Evolutionary conservation across 495 filamentous ascomycete genomes (phyloP).

Genomic region (Amniculicola lignicola): DNA sequence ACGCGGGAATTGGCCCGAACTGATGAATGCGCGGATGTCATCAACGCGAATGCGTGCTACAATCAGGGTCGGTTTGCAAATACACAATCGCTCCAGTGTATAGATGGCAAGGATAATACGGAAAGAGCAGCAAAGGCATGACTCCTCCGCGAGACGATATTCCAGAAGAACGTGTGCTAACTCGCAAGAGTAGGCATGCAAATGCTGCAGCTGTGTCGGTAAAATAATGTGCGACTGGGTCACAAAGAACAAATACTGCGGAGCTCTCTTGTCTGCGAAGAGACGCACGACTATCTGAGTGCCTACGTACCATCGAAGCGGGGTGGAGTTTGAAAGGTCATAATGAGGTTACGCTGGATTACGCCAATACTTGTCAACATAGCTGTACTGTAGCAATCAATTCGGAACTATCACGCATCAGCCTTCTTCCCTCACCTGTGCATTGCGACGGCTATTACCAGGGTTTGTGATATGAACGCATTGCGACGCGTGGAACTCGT

Average conservation of each 20-base stretch:
- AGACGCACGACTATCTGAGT: no score
- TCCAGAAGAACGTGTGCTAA: not conserved
- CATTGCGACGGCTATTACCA: no score
- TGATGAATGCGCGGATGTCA: constrained; percentile 26
- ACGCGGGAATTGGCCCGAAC: constrained; percentile 18
- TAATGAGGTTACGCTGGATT: no score
- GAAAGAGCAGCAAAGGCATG: constrained; percentile 25
- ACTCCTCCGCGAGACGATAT: not conserved
- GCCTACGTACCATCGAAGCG: no score
- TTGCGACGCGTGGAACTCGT: no score
- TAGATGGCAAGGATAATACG: constrained; percentile 21
- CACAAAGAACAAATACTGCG: constrained; percentile 13
- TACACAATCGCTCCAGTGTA: constrained; percentile 17
- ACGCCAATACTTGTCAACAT: no score
- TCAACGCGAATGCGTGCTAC: constrained; percentile 33
- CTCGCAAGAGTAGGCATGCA: constrained; percentile 16
- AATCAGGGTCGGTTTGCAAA: constrained; percentile 21
- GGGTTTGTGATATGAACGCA: no score
- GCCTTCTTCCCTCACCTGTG: no score
- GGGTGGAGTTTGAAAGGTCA: no score
- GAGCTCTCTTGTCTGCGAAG: no score
- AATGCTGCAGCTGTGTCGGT: constrained; percentile 29
- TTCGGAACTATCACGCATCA: no score
- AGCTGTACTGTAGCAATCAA: no score
- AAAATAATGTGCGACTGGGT: constrained; percentile 19